Evolutionary conservation across 2,329 filamentous ascomycete species (phyloP).

Genomic region (Emergomyces pasteurianus): DNA sequence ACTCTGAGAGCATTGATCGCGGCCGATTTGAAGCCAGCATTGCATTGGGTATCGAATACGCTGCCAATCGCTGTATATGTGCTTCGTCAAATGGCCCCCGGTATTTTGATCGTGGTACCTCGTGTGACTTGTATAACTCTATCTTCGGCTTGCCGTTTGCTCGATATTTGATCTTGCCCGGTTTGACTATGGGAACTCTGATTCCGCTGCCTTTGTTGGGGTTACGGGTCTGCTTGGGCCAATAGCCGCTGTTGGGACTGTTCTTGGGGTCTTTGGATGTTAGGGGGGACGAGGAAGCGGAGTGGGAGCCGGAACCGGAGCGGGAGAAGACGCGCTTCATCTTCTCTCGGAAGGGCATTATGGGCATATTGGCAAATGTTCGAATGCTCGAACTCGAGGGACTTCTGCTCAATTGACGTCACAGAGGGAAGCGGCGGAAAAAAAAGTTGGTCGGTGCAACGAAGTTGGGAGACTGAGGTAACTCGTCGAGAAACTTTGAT

Average conservation of each 20-base stretch:
- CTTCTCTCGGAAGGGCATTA: constrained; percentile 11
- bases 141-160: constrained; percentile 27
- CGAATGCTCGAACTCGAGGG: background rate
- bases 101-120: constrained; percentile 39
- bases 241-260: background rate
- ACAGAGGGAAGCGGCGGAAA: background rate
- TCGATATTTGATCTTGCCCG: constrained; percentile 2
- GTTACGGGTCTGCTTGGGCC: background rate
- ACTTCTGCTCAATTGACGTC: background rate
- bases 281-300: background rate
- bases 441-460: background rate
- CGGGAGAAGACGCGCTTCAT: constrained; percentile 12
- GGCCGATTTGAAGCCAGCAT: constrained; percentile 23
- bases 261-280: constrained; percentile 6
- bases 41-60: constrained; percentile 30
- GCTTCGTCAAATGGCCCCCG: constrained; percentile 35
- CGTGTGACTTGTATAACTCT: constrained; percentile 37
- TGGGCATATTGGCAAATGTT: background rate
- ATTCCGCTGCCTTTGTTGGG: background rate
- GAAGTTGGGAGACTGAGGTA: background rate
- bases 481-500: background rate
- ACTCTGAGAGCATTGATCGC: constrained; percentile 24
- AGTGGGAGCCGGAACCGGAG: background rate
- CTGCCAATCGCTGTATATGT: constrained; percentile 32
- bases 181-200: background rate